phyloP scores from a whole-genome alignment of 1,139 yeast genomes.

The Candida frijolesensis region DNA sequence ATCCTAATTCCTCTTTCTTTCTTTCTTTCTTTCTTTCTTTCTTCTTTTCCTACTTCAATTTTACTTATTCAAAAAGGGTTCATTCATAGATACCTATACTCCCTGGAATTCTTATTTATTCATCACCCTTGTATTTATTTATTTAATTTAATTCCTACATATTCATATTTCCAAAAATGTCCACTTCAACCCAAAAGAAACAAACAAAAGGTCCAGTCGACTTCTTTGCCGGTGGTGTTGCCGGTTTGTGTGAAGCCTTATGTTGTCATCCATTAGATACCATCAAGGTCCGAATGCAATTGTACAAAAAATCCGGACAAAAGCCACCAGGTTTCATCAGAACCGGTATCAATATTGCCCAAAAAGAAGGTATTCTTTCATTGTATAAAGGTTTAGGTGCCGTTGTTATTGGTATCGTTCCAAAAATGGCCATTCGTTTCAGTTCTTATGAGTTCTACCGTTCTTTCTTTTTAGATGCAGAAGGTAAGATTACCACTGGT shows the following conservation, averaged over 20 bases:
- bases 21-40: background rate
- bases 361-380: constrained; percentile 81
- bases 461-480: constrained; percentile 61
- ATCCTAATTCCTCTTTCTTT: background rate
- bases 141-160: constrained; percentile 1
- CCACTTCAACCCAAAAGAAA: constrained; percentile 20
- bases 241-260: constrained; percentile 94
- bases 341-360: constrained; percentile 79
- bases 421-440: constrained; percentile 97
- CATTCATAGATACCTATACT: no score
- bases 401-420: constrained; percentile 94
- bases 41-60: background rate
- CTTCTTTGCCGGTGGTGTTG: constrained; percentile 93
- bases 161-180: constrained; percentile 15
- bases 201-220: constrained; percentile 60
- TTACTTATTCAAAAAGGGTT: no score
- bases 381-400: constrained; percentile 96
- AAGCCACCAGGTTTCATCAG: constrained; percentile 83
- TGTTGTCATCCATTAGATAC: constrained; percentile 96
- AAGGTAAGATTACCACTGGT: constrained; percentile 72
- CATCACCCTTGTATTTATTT: constrained; percentile 7
- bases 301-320: constrained; percentile 62
- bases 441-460: constrained; percentile 91
- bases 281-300: constrained; percentile 95
- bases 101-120: background rate